These are phyloP conservation scores for Anthostomella pinea DNA, from an alignment of 2,329 filamentous ascomycete genomes.

Conservation along the genomic window DNA sequence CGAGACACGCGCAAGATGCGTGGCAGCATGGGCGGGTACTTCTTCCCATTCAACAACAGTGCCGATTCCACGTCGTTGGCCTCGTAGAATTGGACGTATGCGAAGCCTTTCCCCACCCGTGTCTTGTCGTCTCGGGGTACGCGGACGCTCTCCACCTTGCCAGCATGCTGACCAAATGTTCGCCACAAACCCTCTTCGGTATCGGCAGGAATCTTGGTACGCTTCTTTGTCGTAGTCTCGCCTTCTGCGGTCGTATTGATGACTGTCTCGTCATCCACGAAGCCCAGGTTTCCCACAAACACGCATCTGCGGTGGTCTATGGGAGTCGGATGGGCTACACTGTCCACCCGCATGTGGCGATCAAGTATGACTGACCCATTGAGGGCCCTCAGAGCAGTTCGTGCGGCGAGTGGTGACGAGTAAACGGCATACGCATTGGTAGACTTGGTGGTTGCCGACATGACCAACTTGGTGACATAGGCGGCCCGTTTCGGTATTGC, in stretches of 20 bases:
- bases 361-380: slow-evolving; percentile 84
- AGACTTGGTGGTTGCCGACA: slow-evolving; percentile 86
- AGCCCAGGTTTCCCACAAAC: slow-evolving; percentile 94
- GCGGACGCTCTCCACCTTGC: slow-evolving; percentile 87
- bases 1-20: slow-evolving; percentile 81
- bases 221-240: slow-evolving; percentile 68
- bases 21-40: slow-evolving; percentile 91
- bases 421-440: slow-evolving; percentile 96
- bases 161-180: slow-evolving; percentile 68
- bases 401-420: slow-evolving; percentile 69
- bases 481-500: slow-evolving; percentile 90
- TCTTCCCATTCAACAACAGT: slow-evolving; percentile 83
- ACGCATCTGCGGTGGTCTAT: slow-evolving; percentile 86
- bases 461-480: slow-evolving; percentile 84
- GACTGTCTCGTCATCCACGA: slow-evolving; percentile 86
- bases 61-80: slow-evolving; percentile 88
- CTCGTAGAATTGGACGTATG: slow-evolving; percentile 95
- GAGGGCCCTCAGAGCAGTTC: slow-evolving; percentile 70
- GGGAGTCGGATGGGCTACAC: slow-evolving; percentile 79
- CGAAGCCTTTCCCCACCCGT: slow-evolving; percentile 92
- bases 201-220: slow-evolving; percentile 73
- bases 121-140: slow-evolving; percentile 88
- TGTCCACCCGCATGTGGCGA: slow-evolving; percentile 87
- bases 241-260: slow-evolving; percentile 63
- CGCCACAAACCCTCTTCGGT: slow-evolving; percentile 91